These are phyloP conservation scores for Oxytropis ochrocephala DNA, from an alignment of 306 rosid species.

Conservation along the genomic window DNA sequence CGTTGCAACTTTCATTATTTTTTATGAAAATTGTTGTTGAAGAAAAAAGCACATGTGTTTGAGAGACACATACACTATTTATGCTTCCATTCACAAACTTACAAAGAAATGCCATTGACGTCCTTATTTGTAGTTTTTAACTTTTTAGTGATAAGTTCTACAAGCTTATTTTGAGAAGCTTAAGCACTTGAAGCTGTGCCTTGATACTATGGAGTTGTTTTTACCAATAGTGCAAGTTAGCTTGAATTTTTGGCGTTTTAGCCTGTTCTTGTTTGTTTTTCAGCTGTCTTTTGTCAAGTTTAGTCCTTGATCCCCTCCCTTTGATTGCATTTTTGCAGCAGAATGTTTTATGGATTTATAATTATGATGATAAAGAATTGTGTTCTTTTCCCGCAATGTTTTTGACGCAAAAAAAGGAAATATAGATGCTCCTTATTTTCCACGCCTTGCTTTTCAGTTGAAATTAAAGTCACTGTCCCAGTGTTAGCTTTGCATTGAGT, in stretches of 20 bases:
- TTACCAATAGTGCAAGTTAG: background rate
- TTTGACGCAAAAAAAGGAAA: background rate
- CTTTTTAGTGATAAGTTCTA: background rate
- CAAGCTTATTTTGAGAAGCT: background rate
- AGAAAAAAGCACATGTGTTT: background rate
- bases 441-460: background rate
- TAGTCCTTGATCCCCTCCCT: background rate
- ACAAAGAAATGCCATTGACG: background rate
- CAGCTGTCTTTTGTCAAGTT: background rate
- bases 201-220: background rate
- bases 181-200: background rate
- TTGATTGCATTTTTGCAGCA: background rate
- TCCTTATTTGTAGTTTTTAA: background rate
- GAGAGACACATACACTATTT: background rate
- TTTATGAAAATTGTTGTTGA: background rate
- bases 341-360: background rate
- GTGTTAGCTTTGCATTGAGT: background rate
- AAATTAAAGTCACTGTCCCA: background rate
- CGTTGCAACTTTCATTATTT: background rate
- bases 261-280: background rate
- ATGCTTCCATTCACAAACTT: background rate
- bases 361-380: background rate
- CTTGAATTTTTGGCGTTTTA: background rate
- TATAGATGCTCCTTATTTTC: background rate
- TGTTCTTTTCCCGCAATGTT: background rate